Base-by-base conservation (phyloP, 1,139 yeast species). In the Hyphopichia fennica region DNA sequence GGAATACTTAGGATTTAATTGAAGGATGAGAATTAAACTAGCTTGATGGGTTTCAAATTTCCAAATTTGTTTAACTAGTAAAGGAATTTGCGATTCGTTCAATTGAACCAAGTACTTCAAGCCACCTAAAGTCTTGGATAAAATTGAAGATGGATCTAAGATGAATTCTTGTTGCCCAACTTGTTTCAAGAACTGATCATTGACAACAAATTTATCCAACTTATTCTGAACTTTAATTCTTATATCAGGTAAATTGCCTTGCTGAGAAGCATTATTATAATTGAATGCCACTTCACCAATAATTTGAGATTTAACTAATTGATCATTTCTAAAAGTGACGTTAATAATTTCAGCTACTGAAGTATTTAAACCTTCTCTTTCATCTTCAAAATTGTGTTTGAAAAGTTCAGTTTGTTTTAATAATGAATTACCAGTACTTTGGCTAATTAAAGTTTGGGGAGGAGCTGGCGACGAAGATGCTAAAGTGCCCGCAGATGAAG, bases 1-100 rank as follows among this genome's bases (percentile, higher is more conserved):
- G 2, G 73, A 61, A 44, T 81, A 71, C 22, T 68, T 68, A 9
- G 84, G 82, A 36, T 79, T 70, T 45, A 86, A 72, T 56, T 79
- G 80, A 50, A 88, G 68, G 33, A 85, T 82, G 44, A 91, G 71
- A 71, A 90, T 86, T 45, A 91, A 84, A 55, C 95, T 84, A 1
- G 96, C 84, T 64, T 90, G 96, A 45, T 77, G 85, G 18, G 77
- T 74, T 61, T 90, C 96, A 57, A 84, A 84, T 56, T 90, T 84
- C 98, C 98, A 91, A 37, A 86, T 80, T 37, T 96, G 96, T 37
- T 81, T 76, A 38, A 91, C 74, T 23, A 80, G 65, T 23, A 91
- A 63, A n/a, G 97, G 97, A 1, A 82, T 79, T 35, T 71, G 67
- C 6, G 53, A 49, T 3, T 57, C 55, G 41, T 69, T 69, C 47